phyloP scores from a whole-genome alignment of 768 basidiomycete species.

The Coprinellus micaceus region DNA sequence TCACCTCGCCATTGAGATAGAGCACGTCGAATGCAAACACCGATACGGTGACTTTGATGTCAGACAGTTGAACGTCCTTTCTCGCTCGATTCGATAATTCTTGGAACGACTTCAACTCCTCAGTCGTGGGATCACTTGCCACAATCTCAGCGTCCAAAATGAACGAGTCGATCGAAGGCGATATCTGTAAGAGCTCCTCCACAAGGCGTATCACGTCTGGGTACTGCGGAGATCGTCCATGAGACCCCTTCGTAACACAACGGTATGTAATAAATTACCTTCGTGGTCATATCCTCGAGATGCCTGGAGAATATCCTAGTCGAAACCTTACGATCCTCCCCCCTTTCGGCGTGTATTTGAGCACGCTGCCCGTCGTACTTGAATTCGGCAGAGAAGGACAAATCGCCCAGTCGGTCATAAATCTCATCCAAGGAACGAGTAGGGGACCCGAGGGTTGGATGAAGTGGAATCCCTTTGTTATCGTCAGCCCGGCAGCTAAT shows the following conservation, averaged over 20 bases:
- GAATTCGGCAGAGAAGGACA: conserved; percentile 80
- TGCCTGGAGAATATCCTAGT: conserved; percentile 84
- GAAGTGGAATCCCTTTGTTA: conserved; percentile 67
- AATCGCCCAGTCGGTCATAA: conserved; percentile 62
- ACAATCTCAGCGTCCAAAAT: conserved; percentile 88
- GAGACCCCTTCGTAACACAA: background rate
- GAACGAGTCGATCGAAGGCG: conserved; percentile 50
- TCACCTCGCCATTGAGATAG: conserved; percentile 76
- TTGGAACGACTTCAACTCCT: conserved; percentile 75
- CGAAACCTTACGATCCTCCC: conserved; percentile 23
- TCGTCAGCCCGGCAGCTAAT: background rate
- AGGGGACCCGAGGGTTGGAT: conserved; percentile 84
- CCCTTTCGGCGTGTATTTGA: conserved; percentile 61
- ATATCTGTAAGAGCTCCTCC: conserved; percentile 42
- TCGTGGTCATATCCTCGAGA: conserved; percentile 89
- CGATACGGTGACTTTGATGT: conserved; percentile 78
- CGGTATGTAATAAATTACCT: conserved; percentile 38
- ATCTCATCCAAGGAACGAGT: conserved; percentile 80
- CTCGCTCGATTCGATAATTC: conserved; percentile 81
- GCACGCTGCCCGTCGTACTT: conserved; percentile 90
- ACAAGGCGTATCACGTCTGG: conserved; percentile 72
- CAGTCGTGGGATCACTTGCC: conserved; percentile 65
- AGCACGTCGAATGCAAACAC: conserved; percentile 88
- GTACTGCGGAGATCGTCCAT: conserved; percentile 45
- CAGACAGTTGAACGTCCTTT: conserved; percentile 72